Percentiles rank a stretch among this genome's conserved stretches.
Evolutionary conservation across 139 green algal species (phyloP).

Genomic region (Raphidocelis subcapitata): DNA sequence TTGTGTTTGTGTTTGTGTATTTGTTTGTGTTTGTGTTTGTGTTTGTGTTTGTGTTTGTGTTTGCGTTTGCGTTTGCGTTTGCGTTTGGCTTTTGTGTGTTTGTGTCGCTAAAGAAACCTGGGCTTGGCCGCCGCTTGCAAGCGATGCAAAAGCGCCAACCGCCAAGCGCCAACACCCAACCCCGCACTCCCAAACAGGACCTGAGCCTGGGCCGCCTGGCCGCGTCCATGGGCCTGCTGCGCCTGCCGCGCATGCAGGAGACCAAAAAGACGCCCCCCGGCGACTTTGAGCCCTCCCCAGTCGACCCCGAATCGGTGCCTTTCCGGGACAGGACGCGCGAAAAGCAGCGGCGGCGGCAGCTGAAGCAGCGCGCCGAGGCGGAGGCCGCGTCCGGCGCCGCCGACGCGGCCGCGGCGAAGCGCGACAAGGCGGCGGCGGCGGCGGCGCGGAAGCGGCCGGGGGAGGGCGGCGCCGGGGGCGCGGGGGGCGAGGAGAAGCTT

Average conservation of each 20-base stretch:
- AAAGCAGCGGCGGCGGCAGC: slow-evolving; percentile 74
- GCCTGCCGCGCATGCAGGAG: slow-evolving; percentile 92
- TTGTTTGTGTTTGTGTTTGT: slow-evolving; percentile 1
- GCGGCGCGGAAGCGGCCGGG: slow-evolving; percentile 13
- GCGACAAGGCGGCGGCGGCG: neutral
- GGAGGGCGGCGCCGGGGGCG: neutral
- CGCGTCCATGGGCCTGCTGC: slow-evolving; percentile 76
- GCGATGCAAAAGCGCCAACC: no score
- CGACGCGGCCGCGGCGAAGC: neutral
- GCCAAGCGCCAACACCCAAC: neutral
- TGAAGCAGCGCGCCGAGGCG: neutral
- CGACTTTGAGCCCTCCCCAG: slow-evolving; percentile 32
- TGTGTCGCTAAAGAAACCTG: no score
- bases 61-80: slow-evolving; percentile 1
- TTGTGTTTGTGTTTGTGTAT: neutral
- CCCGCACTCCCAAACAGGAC: slow-evolving; percentile 43
- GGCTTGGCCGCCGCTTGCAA: no score
- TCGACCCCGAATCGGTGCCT: slow-evolving; percentile 67
- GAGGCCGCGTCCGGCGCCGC: neutral
- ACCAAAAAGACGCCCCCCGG: slow-evolving; percentile 50
- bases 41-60: no score
- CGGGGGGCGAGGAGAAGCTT: slow-evolving; percentile 34
- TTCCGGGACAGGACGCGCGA: slow-evolving; percentile 85
- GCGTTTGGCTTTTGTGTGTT: neutral
- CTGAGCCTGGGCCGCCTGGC: slow-evolving; percentile 80